Base-by-base conservation (phyloP, 208 protist genomes). In the Lotmaria passim region DNA sequence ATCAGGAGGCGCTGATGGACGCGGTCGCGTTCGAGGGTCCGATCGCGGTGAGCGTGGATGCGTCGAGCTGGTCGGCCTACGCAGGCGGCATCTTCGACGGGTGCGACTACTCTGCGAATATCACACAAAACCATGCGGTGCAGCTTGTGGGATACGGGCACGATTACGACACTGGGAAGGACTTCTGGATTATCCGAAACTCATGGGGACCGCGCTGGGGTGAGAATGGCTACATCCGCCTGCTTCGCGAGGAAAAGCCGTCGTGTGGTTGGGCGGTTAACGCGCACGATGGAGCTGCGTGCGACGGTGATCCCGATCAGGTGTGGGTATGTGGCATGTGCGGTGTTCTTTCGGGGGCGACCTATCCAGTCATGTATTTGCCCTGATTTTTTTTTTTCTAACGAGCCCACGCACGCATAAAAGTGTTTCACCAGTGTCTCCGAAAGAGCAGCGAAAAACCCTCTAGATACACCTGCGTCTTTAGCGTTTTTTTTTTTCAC, bases 131-230 rank as follows among this genome's bases (percentile, higher is more conserved):
- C 65, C 94, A 97, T 68, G 94, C 85, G 23, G 93, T 97, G 30
- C 79, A 92, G 43, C 77, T 96, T 3, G 85, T 96, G 11, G 93
- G 93, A n/a, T 96, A 95, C 61, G 88, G 93, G 12, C 79, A 75
- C 17, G 82, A 91, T 31, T 50, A 80, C 26, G 59, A 74, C 53
- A 55, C 57, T 19, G 50, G 71, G 0, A 76, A 69, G 61, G 78
- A 90, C 57, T 97, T 97, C 78, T 98, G 91, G 91, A 88, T 97
- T 39, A 82, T 98, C 31, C 91, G 93, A 51, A 97, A 97, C 72
- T 93, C 86, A 3, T 97, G 91, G 89, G 88, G 87, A 8, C 63
- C 72, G 12, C 30, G 55, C 1, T 97, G 90, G 84, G 94, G 92
- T 30, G 82, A 93, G 39, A 69, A 81, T 3, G 94, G 93, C 8